Percentiles rank a stretch among this genome's conserved stretches.
These are phyloP conservation scores for Chaetothyriales sp. DNA, from an alignment of 2,329 filamentous ascomycete genomes.

Conservation along the genomic window DNA sequence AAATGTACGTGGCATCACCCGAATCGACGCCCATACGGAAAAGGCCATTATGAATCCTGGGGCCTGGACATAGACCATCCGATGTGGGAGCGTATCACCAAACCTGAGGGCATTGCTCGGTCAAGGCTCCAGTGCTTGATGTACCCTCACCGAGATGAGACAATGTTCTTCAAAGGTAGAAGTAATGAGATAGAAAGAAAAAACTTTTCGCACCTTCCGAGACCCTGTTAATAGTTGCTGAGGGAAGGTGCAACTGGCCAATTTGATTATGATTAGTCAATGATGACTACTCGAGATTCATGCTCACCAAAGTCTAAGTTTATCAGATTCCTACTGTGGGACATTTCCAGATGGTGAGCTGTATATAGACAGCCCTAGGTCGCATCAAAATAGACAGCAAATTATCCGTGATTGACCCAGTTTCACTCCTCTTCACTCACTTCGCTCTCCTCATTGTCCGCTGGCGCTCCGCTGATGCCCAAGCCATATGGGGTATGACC, in stretches of 20 bases:
- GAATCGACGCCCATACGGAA: background rate
- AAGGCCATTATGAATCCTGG: background rate
- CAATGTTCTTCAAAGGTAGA: background rate
- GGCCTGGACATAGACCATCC: background rate
- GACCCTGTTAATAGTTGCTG: too few relatives aligned
- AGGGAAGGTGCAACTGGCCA: too few relatives aligned
- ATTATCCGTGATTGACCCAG: background rate
- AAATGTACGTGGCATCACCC: background rate
- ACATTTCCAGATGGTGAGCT: background rate
- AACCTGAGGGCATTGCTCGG: background rate
- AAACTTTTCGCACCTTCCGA: background rate
- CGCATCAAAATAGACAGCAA: background rate
- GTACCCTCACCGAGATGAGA: background rate
- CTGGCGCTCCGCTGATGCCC: slow-evolving; percentile 47
- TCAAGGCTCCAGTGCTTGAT: background rate
- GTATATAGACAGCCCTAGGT: background rate
- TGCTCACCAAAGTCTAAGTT: background rate
- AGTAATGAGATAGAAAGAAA: too few relatives aligned
- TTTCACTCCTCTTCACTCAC: slow-evolving; percentile 49
- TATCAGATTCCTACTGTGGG: background rate
- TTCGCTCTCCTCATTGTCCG: slow-evolving; percentile 44
- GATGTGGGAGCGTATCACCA: background rate
- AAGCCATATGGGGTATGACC: slow-evolving; percentile 39
- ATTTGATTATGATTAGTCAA: too few relatives aligned
- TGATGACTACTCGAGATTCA: too few relatives aligned